Conservation (phyloP, 768 basidiomycete genomes). For the Lactarius hengduanensis region DNA sequence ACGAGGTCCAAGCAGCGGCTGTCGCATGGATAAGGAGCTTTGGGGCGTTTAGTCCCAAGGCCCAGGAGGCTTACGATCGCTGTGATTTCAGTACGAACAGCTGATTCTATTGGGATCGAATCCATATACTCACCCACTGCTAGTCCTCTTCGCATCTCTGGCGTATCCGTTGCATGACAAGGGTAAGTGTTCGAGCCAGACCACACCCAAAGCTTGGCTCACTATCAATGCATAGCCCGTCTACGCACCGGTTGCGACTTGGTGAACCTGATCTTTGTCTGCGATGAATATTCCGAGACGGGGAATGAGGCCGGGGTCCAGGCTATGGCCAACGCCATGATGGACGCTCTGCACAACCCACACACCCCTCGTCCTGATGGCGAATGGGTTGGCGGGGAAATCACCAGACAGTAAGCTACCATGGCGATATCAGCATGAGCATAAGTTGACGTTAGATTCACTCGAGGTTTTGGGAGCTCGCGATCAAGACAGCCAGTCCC, state of each 20-base stretch:
- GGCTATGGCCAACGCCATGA: slow-evolving; percentile 14
- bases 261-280: slow-evolving; percentile 15
- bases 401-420: slow-evolving; percentile 22
- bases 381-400: slow-evolving; percentile 20
- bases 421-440: not conserved
- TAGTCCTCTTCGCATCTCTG: slow-evolving; percentile 29
- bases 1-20: slow-evolving; percentile 17
- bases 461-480: slow-evolving; percentile 24
- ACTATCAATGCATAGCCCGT: not conserved
- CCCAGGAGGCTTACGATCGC: slow-evolving; percentile 19
- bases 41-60: slow-evolving; percentile 14
- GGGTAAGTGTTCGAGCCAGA: not conserved
- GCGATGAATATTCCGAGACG: slow-evolving; percentile 26
- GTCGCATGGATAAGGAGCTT: slow-evolving; percentile 22
- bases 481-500: slow-evolving; percentile 16
- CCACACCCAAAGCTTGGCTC: not conserved
- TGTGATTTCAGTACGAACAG: slow-evolving; percentile 27
- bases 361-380: slow-evolving; percentile 18
- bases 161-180: slow-evolving; percentile 23
- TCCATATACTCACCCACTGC: not conserved
- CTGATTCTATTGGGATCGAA: not conserved
- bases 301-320: slow-evolving; percentile 2
- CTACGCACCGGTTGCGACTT: slow-evolving; percentile 24
- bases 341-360: slow-evolving; percentile 26
- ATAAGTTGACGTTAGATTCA: not conserved